Base-by-base conservation (phyloP, 306 rosid species). In the Boehmeria nivea region DNA sequence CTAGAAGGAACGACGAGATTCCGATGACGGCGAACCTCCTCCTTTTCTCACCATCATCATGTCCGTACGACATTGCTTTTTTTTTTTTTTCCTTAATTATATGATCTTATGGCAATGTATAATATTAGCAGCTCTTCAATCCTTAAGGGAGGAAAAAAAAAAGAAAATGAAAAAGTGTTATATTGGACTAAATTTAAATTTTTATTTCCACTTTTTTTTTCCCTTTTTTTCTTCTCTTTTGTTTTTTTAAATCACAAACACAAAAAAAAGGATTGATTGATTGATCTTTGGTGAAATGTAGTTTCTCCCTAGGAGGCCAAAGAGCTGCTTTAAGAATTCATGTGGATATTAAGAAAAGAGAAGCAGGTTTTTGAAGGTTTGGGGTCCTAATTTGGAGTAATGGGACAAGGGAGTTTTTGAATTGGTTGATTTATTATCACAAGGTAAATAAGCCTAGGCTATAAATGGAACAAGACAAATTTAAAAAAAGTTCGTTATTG, bases 1-100 rank as follows among this genome's bases (percentile, higher is more conserved):
- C 79, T 33, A 89, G 52, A 7, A 86, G 59, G 43, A 79, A 3
- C 7, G 76, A 56, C 0, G 90, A 89, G 1, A 83, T 52, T 13
- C 64, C 72, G 12, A 71, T 54, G 2, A 71, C 61, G 19, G 65
- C 53, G 1, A 38, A 4, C 27, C 86, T 63, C 57, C 20, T 80
- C 21, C 6, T 71, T 42, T 24, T 65, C 6, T 54, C 9, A 40
- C n/a, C 45, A 11, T 36, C 14, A 33, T 73, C 74, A 4, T 59
- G 73, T 9, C 39, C 62, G 16, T 43, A 18, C 5, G 48, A 16
- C 78, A 70, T 85, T n/a, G n/a, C n/a, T n/a, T n/a, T n/a, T n/a
- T n/a, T 72, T 36, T 43, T 25, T 16, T 8, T 34, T 21, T 34
- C 4, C 8, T 54, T 31, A 11, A 13, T 16, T 43, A 22, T 47